These are phyloP conservation scores for Coriolopsis trogii DNA, from an alignment of 1,284 basidiomycete genomes.

Conservation along the genomic window DNA sequence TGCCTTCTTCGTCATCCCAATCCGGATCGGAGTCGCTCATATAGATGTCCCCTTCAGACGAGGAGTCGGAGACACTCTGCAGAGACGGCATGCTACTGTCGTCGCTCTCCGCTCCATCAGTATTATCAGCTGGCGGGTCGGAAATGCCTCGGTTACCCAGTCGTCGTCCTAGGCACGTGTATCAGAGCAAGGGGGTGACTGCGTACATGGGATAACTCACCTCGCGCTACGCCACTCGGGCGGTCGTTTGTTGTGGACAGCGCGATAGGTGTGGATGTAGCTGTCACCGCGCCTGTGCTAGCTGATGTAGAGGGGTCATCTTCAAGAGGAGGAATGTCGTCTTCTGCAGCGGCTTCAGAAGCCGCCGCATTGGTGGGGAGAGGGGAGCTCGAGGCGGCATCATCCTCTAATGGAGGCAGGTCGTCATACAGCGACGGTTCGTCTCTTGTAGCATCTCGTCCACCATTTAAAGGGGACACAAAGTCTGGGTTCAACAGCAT, in stretches of 20 bases:
- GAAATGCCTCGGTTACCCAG: not conserved
- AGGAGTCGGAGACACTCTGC: constrained; percentile 33
- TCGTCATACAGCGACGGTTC: constrained; percentile 8
- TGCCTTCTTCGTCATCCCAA: constrained; percentile 13
- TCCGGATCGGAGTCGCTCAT: constrained; percentile 15
- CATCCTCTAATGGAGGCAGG: constrained; percentile 19
- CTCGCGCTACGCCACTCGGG: not conserved
- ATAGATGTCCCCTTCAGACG: constrained; percentile 19
- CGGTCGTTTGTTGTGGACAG: too few relatives aligned
- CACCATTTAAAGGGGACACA: too few relatives aligned
- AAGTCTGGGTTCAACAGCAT: constrained; percentile 12
- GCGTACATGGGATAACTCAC: too few relatives aligned
- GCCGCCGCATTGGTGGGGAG: too few relatives aligned
- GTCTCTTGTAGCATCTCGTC: too few relatives aligned
- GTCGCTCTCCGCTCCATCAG: constrained; percentile 22
- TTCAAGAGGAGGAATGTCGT: not conserved
- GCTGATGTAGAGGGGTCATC: too few relatives aligned
- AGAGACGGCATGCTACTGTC: constrained; percentile 31
- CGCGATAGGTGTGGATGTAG: too few relatives aligned
- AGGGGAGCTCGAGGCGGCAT: too few relatives aligned
- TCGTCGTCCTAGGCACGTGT: too few relatives aligned
- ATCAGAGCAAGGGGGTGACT: too few relatives aligned
- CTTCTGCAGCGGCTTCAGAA: not conserved
- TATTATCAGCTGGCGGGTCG: not conserved
- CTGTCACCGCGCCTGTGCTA: too few relatives aligned